These are phyloP conservation scores for Apiotrichum akiyoshidainum DNA, from an alignment of 1,284 basidiomycete genomes.

Conservation along the genomic window DNA sequence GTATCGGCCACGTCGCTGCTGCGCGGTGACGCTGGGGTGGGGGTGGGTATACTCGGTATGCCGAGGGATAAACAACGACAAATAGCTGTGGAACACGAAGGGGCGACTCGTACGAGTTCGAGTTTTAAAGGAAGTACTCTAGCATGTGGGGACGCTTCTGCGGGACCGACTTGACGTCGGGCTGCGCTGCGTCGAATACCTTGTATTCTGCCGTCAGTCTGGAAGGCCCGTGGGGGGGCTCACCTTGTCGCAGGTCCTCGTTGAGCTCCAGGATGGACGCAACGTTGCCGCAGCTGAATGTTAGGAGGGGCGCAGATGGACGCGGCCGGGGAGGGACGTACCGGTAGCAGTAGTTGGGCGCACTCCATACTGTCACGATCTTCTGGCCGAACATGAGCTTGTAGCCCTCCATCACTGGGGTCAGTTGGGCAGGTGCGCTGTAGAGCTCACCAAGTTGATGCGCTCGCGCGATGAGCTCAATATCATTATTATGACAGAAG, in stretches of 20 bases:
- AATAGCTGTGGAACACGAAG: not conserved
- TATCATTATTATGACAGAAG: slow-evolving; percentile 86
- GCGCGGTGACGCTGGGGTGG: not conserved
- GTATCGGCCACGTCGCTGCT: not conserved
- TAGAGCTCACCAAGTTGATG: slow-evolving; percentile 67
- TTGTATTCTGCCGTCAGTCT: slow-evolving; percentile 63
- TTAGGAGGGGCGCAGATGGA: slow-evolving; percentile 9
- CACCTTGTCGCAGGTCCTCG: slow-evolving; percentile 82
- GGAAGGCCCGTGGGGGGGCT: slow-evolving; percentile 59
- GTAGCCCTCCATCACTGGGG: slow-evolving; percentile 87
- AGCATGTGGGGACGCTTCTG: slow-evolving; percentile 69
- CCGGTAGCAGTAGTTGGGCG: slow-evolving; percentile 98
- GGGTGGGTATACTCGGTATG: slow-evolving; percentile 2
- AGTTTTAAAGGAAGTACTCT: slow-evolving; percentile 44
- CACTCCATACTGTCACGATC: slow-evolving; percentile 98
- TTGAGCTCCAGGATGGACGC: slow-evolving; percentile 89
- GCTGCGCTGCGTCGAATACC: slow-evolving; percentile 55
- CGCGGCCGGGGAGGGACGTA: slow-evolving; percentile 46
- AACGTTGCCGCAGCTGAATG: slow-evolving; percentile 79
- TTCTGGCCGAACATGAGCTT: slow-evolving; percentile 95
- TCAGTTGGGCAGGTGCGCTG: not conserved
- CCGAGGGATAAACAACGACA: slow-evolving; percentile 3
- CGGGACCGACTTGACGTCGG: slow-evolving; percentile 82
- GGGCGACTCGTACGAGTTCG: not conserved
- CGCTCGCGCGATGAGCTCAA: slow-evolving; percentile 92